phyloP scores from a whole-genome alignment of 768 basidiomycete species.

The Aureoboletus auriporus region DNA sequence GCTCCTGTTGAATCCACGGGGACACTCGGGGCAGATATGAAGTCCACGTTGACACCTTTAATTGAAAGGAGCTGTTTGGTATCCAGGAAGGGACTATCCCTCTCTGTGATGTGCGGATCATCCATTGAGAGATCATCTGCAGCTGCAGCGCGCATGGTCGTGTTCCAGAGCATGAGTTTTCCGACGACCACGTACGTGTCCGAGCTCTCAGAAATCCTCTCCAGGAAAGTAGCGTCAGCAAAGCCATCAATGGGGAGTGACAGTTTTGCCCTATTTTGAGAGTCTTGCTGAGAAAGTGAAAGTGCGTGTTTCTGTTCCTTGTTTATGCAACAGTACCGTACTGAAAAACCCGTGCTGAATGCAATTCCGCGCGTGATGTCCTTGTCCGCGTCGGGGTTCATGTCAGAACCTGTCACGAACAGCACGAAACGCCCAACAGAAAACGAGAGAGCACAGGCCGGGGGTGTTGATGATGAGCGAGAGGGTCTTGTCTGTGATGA shows the following conservation, averaged over 20 bases:
- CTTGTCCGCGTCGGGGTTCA: constrained; percentile 66
- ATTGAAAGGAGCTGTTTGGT: constrained; percentile 43
- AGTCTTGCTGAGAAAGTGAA: constrained; percentile 26
- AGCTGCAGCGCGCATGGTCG: constrained; percentile 56
- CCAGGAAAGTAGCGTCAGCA: constrained; percentile 40
- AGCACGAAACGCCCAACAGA: constrained; percentile 60
- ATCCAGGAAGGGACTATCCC: constrained; percentile 43
- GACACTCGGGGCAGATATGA: constrained; percentile 16
- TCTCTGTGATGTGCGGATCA: constrained; percentile 55
- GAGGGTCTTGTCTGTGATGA: constrained; percentile 8
- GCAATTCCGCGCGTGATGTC: constrained; percentile 70
- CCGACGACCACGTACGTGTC: constrained; percentile 40
- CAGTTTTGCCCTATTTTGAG: constrained; percentile 50
- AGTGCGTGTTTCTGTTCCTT: constrained; percentile 15
- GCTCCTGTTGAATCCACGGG: constrained; percentile 7
- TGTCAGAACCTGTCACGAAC: constrained; percentile 73
- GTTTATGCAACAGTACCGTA: constrained; percentile 52
- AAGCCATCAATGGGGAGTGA: constrained; percentile 50
- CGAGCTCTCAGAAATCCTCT: constrained; percentile 32
- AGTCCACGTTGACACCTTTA: constrained; percentile 28
- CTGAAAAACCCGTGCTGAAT: constrained; percentile 47
- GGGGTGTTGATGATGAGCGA: constrained; percentile 39
- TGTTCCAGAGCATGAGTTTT: constrained; percentile 42
- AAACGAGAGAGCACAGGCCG: constrained; percentile 52
- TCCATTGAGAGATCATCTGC: constrained; percentile 67